Base-by-base conservation (phyloP, 306 rosid genomes). In the Carpinus viminea region DNA sequence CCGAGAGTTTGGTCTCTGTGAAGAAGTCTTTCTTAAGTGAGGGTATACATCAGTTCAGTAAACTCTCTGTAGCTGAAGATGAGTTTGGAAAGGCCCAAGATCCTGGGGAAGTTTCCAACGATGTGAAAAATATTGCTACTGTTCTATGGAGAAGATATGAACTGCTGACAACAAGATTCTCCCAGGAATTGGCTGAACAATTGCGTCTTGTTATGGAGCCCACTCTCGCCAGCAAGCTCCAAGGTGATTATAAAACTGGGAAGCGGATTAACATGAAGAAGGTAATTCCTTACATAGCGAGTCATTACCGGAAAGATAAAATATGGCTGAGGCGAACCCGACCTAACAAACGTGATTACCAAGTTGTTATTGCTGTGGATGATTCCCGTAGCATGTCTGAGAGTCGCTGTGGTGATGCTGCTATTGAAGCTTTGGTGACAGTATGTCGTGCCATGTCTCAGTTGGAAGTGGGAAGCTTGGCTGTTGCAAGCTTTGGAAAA, bases 311-410 rank as follows among this genome's bases (percentile, higher is more conserved):
- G 72, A 92, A 91, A 82, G 97, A 94, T 79, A 92, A 90, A 86
- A 94, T 94, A 83, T 94, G 98, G 98, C 84, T 94, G 47, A 88
- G 97, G 80, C 80, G 96, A 85, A 95, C 98, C 68, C 84, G 91
- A 34, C 98, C 96, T 61, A 91, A 95, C 84, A 95, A 95, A 84
- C 98, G 96, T 73, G 98, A 95, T 84, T 95, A 95, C 73, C 97
- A 95, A 88, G 88, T 92, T 48, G 93, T 95, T 43, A 91, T 95
- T 81, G 98, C 98, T 1, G 79, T 95, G 83, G 98, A 95, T 87
- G 98, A 95, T 89, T 95, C 98, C 55, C 90, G 74, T 28, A 95
- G 98, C 70, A 95, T 95, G 98, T 91, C 96, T 10, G 97, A 92
- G 85, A 88, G 81, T 84, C 17, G 87, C 64, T 80, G 93, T n/a